A percentile compares a stretch with the other conserved stretches of the same genome.
Conservation (phyloP, 2,329 filamentous ascomycete genomes). For the Aspergillus japonicus region DNA sequence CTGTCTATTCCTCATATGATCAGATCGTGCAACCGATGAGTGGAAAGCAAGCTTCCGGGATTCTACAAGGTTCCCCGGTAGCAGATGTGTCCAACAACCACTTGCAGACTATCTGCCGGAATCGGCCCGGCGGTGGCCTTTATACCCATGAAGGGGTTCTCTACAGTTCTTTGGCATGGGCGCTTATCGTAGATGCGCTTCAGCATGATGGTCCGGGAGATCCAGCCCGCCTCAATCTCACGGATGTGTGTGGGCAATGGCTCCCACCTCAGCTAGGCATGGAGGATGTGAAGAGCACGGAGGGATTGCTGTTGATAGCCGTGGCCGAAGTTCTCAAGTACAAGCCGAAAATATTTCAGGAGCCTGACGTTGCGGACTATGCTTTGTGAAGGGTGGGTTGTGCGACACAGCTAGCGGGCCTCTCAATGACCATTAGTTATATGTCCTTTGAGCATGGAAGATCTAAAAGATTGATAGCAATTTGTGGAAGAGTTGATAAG, state of each 20-base stretch:
- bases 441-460: no score
- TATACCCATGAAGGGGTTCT: conserved; percentile 54
- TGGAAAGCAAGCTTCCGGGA: conserved; percentile 49
- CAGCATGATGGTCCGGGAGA: conserved; percentile 48
- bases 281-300: conserved; percentile 48
- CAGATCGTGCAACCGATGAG: conserved; percentile 54
- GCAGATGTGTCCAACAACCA: conserved; percentile 54
- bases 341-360: conserved; percentile 32
- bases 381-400: conserved; percentile 20
- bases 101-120: conserved; percentile 46
- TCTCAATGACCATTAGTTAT: no score
- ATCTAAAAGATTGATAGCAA: no score
- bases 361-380: conserved; percentile 46
- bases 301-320: conserved; percentile 43
- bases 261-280: conserved; percentile 29
- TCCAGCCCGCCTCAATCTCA: conserved; percentile 40
- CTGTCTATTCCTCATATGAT: conserved; percentile 51
- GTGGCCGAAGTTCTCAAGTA: conserved; percentile 36
- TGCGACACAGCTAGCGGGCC: no score
- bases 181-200: conserved; percentile 50
- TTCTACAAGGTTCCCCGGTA: conserved; percentile 36
- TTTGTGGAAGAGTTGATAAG: no score
- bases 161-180: conserved; percentile 47
- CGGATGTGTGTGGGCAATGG: conserved; percentile 40
- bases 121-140: conserved; percentile 40